Percentiles rank a stretch among this genome's conserved stretches.
Evolutionary conservation across 352 stramenopile species (phyloP).

Genomic region (Blastocystis sp.): DNA sequence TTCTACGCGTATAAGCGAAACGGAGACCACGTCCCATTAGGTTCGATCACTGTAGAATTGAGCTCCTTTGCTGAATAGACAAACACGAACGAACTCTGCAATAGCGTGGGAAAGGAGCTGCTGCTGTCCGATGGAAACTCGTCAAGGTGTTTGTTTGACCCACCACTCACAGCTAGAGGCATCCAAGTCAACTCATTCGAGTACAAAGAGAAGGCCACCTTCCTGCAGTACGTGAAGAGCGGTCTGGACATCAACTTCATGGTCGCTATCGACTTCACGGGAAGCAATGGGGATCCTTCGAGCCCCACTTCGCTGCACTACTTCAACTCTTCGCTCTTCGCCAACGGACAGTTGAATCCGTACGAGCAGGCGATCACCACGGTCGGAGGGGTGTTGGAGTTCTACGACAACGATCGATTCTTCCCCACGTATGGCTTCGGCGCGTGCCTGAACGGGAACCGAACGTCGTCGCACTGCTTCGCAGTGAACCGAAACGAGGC

Average conservation of each 20-base stretch:
- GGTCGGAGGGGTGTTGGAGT: constrained; percentile 69
- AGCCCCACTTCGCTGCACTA: constrained; percentile 66
- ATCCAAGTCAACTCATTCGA: neutral
- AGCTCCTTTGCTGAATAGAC: neutral
- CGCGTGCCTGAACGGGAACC: constrained; percentile 72
- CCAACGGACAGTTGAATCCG: constrained; percentile 63
- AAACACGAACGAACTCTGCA: neutral
- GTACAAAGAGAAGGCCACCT: constrained; percentile 63
- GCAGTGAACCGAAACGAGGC: constrained; percentile 72
- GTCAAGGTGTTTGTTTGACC: neutral
- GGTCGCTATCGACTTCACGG: constrained; percentile 76
- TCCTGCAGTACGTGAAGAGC: constrained; percentile 69
- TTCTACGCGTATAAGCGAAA: constrained; percentile 1
- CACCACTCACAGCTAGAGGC: neutral
- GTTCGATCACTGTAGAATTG: neutral
- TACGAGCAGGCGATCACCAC: constrained; percentile 73
- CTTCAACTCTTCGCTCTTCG: constrained; percentile 43
- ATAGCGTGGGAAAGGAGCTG: neutral
- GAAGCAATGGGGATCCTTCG: constrained; percentile 69
- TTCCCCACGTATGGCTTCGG: constrained; percentile 77
- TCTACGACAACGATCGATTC: constrained; percentile 72
- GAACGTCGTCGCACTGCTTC: constrained; percentile 81
- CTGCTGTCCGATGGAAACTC: neutral
- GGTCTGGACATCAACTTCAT: constrained; percentile 80
- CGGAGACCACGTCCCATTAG: neutral